A percentile compares a stretch with the other conserved stretches of the same genome.
These are phyloP conservation scores for Xylaria nigripes DNA, from an alignment of 495 filamentous ascomycete genomes.

Conservation along the genomic window DNA sequence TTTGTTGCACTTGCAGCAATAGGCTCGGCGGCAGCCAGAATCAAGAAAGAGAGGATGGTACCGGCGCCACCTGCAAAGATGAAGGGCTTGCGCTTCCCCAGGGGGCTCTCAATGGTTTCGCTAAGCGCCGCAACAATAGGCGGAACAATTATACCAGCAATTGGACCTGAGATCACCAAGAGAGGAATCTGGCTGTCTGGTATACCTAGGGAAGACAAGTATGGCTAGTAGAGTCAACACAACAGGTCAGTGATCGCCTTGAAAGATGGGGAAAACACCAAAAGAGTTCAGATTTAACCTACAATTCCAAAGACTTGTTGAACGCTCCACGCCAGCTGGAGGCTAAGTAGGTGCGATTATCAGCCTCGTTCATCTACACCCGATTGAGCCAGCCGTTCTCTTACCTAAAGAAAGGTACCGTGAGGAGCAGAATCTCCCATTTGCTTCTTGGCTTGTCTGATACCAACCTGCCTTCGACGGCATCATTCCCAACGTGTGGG, in stretches of 20 bases:
- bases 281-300: background rate
- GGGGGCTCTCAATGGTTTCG: background rate
- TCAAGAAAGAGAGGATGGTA: background rate
- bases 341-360: background rate
- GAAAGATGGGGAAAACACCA: background rate
- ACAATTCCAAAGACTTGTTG: background rate
- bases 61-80: background rate
- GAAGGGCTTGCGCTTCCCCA: background rate
- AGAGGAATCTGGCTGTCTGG: background rate
- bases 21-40: background rate
- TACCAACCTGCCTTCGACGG: background rate
- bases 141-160: background rate
- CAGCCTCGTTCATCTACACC: background rate
- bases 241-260: background rate
- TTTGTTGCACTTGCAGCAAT: background rate
- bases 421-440: background rate
- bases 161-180: background rate
- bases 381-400: background rate
- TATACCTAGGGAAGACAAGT: background rate
- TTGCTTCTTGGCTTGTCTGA: background rate
- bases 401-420: background rate
- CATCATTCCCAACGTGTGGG: background rate
- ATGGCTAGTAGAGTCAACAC: background rate
- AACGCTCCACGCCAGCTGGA: background rate
- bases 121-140: background rate